Percentiles rank a stretch among this genome's conserved stretches.
phyloP scores from a whole-genome alignment of 2,329 filamentous ascomycete species.

The Xylaria sp. region DNA sequence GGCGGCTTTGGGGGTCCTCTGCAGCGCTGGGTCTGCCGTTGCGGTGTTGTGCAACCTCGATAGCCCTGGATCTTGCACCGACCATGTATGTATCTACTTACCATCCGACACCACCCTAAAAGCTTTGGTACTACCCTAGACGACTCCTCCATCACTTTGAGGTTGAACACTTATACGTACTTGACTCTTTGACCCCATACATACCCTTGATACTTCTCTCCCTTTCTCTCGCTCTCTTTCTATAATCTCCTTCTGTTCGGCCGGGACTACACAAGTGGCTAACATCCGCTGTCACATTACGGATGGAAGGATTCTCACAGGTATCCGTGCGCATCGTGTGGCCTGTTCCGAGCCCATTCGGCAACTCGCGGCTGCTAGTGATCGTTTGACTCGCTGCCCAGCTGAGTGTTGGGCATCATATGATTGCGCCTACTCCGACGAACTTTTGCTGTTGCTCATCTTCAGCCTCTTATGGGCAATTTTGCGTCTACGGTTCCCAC shows the following conservation, averaged over 20 bases:
- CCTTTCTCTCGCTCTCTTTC: background rate
- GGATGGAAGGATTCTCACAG: conserved; percentile 12
- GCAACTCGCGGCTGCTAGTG: conserved; percentile 1
- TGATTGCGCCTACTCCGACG: conserved; percentile 5
- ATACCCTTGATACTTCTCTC: conserved; percentile 9
- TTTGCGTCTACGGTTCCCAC: conserved; percentile 11
- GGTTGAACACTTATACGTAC: conserved; percentile 7
- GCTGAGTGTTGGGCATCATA: conserved; percentile 25
- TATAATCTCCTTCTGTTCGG: background rate
- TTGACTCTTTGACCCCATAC: conserved; percentile 19
- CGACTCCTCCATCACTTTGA: conserved; percentile 10
- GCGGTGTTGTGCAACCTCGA: conserved; percentile 30
- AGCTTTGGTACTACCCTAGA: background rate
- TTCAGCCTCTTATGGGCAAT: conserved; percentile 3
- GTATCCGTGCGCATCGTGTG: conserved; percentile 28
- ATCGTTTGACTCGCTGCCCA: conserved; percentile 1
- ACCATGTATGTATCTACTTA: conserved; percentile 7
- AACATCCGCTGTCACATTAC: conserved; percentile 9
- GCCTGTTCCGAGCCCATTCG: conserved; percentile 4
- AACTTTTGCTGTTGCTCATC: conserved; percentile 1
- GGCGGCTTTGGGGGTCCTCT: conserved; percentile 25
- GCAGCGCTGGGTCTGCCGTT: conserved; percentile 24
- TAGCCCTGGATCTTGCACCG: conserved; percentile 21
- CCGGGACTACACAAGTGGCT: conserved; percentile 11
- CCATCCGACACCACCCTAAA: conserved; percentile 9